Conservation (phyloP, 2,329 filamentous ascomycete genomes). For the Ceratocystis huliohia region DNA sequence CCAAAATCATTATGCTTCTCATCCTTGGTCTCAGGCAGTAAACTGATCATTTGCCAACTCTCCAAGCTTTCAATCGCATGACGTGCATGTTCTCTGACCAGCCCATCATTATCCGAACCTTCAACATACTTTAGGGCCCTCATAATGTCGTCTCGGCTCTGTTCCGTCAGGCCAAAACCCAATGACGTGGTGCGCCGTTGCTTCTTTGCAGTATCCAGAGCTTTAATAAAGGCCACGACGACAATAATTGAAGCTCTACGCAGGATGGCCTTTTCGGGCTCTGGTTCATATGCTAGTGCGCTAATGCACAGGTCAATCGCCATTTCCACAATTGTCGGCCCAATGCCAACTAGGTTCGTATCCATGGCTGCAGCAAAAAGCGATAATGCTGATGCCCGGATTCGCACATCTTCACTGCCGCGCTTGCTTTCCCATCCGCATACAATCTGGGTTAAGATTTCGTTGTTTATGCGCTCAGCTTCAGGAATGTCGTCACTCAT, state of each 20-base stretch:
- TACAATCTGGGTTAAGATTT: conserved; percentile 46
- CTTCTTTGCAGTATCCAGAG: conserved; percentile 43
- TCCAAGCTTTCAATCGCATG: conserved; percentile 56
- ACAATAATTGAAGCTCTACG: conserved; percentile 53
- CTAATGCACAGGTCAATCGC: conserved; percentile 51
- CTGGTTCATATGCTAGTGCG: conserved; percentile 49
- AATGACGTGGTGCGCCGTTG: conserved; percentile 31
- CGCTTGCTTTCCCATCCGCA: conserved; percentile 54
- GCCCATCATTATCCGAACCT: conserved; percentile 51
- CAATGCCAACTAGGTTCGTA: conserved; percentile 45
- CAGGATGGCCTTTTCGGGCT: conserved; percentile 49
- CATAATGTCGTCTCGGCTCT: conserved; percentile 48
- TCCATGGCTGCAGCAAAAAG: conserved; percentile 50
- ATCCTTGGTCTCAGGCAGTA: conserved; percentile 32
- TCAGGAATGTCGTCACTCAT: conserved; percentile 35
- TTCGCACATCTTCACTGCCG: conserved; percentile 55
- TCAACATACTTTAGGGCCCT: conserved; percentile 51
- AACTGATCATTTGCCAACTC: conserved; percentile 43
- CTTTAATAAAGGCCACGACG: conserved; percentile 48
- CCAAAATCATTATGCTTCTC: conserved; percentile 29
- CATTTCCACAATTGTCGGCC: conserved; percentile 39
- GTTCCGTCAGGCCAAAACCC: conserved; percentile 41
- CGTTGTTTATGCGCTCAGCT: conserved; percentile 36
- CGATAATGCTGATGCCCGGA: conserved; percentile 56
- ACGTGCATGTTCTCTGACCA: conserved; percentile 53